Percentiles rank a stretch among this genome's conserved stretches.
phyloP scores from a whole-genome alignment of 2,329 filamentous ascomycete genomes.

The Anisogramma anomala region DNA sequence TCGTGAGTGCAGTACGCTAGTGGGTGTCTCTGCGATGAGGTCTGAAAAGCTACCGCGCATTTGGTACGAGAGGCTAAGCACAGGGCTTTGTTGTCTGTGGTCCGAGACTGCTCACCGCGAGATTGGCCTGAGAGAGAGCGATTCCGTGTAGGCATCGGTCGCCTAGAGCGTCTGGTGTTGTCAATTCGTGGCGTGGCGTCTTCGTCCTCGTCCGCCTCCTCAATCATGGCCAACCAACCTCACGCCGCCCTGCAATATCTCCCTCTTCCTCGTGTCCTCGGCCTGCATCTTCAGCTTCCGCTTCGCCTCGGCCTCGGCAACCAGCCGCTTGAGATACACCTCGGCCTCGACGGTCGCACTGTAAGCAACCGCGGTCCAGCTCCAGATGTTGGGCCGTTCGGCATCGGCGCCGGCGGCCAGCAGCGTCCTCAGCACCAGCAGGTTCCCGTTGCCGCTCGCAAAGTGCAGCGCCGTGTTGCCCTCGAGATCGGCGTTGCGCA shows the following conservation, averaged over 20 bases:
- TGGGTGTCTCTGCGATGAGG: no score
- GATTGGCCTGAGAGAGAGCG: no score
- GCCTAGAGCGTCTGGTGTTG: neutral
- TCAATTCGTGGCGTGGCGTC: neutral
- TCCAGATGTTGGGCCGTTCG: conserved; percentile 59
- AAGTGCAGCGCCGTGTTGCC: conserved; percentile 87
- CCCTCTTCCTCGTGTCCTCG: conserved; percentile 30
- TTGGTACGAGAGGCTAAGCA: no score
- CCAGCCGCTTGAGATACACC: conserved; percentile 69
- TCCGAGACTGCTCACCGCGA: no score
- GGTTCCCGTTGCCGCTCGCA: conserved; percentile 68
- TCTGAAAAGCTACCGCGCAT: no score
- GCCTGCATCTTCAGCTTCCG: conserved; percentile 30
- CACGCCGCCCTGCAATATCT: conserved; percentile 34
- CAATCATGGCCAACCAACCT: conserved; percentile 26
- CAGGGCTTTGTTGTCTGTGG: no score
- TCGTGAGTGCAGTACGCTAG: no score
- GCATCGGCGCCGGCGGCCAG: conserved; percentile 69
- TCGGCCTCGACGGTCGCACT: conserved; percentile 73
- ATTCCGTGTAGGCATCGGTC: no score
- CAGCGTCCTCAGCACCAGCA: conserved; percentile 65
- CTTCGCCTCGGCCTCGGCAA: conserved; percentile 58
- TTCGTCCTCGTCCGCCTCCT: neutral
- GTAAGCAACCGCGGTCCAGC: conserved; percentile 76
- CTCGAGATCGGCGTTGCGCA: conserved; percentile 50